These are phyloP conservation scores for Acer yangbiense DNA, from an alignment of 345 rosid genomes.

Conservation along the genomic window DNA sequence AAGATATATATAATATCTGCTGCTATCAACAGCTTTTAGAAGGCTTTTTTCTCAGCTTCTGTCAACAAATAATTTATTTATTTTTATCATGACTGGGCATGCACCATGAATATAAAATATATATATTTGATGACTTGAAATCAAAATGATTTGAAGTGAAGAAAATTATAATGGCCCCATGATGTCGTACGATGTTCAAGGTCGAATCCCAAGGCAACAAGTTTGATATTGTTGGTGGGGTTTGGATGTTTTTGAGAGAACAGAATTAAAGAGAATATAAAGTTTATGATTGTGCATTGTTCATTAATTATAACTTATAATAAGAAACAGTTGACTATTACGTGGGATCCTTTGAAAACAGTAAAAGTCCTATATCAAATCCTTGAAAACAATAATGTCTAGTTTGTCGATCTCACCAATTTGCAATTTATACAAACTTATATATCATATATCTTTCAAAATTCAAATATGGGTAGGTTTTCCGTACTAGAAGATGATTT, in stretches of 20 bases:
- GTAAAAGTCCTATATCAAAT: neutral
- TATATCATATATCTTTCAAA: no score
- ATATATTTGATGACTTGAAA: slow-evolving; percentile 17
- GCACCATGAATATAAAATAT: neutral
- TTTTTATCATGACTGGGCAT: neutral
- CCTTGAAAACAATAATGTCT: no score
- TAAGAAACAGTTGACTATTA: slow-evolving; percentile 17
- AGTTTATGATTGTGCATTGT: slow-evolving; percentile 19
- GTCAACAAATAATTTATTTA: neutral
- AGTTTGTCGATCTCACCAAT: neutral
- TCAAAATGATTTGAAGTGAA: slow-evolving; percentile 31
- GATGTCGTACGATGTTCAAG: slow-evolving; percentile 26
- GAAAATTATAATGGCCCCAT: slow-evolving; percentile 18
- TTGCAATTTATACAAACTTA: neutral
- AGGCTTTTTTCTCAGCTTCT: slow-evolving; percentile 9
- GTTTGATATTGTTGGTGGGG: slow-evolving; percentile 24
- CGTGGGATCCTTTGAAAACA: slow-evolving; percentile 10
- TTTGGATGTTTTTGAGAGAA: slow-evolving; percentile 10
- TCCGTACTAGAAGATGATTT: no score
- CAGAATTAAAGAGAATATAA: neutral
- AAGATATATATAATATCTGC: slow-evolving; percentile 16
- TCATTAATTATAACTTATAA: neutral
- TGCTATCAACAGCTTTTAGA: slow-evolving; percentile 28
- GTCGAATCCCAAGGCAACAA: slow-evolving; percentile 39
- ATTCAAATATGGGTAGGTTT: no score